These are phyloP conservation scores for Leucocoprinus birnbaumii DNA, from an alignment of 768 basidiomycete genomes.

Conservation along the genomic window DNA sequence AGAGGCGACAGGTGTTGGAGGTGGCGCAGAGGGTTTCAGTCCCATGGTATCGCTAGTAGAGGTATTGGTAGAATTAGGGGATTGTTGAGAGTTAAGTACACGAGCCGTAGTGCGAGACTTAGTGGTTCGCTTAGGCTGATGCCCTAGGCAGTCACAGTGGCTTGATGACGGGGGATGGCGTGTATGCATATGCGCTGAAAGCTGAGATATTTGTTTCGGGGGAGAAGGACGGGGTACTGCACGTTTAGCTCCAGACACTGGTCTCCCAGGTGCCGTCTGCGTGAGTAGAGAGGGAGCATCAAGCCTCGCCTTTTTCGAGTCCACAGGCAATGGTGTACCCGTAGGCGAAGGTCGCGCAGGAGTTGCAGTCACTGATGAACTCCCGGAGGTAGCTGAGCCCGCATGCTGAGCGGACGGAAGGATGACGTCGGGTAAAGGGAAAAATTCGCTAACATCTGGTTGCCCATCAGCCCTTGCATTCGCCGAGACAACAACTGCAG, in stretches of 20 bases:
- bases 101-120: slow-evolving; percentile 18
- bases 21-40: slow-evolving; percentile 29
- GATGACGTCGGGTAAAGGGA: slow-evolving; percentile 8
- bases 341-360: slow-evolving; percentile 38
- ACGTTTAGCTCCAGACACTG: slow-evolving; percentile 21
- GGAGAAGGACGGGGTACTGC: slow-evolving; percentile 31
- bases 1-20: slow-evolving; percentile 34
- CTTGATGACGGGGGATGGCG: slow-evolving; percentile 27
- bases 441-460: slow-evolving; percentile 17
- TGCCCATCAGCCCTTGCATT: slow-evolving; percentile 42
- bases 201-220: slow-evolving; percentile 36
- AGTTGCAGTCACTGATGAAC: slow-evolving; percentile 40
- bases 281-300: slow-evolving; percentile 54
- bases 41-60: slow-evolving; percentile 14
- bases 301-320: slow-evolving; percentile 16
- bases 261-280: slow-evolving; percentile 53
- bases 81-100: slow-evolving; percentile 13
- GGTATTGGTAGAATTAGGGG: slow-evolving; percentile 12
- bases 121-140: slow-evolving; percentile 7
- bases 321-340: slow-evolving; percentile 24
- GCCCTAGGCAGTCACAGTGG: slow-evolving; percentile 16
- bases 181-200: slow-evolving; percentile 37
- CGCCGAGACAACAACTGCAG: slow-evolving; percentile 50
- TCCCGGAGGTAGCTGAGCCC: slow-evolving; percentile 26
- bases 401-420: not conserved